Evolutionary conservation across 2,329 filamentous ascomycete species (phyloP).

Genomic region (Gremmenia infestans): DNA sequence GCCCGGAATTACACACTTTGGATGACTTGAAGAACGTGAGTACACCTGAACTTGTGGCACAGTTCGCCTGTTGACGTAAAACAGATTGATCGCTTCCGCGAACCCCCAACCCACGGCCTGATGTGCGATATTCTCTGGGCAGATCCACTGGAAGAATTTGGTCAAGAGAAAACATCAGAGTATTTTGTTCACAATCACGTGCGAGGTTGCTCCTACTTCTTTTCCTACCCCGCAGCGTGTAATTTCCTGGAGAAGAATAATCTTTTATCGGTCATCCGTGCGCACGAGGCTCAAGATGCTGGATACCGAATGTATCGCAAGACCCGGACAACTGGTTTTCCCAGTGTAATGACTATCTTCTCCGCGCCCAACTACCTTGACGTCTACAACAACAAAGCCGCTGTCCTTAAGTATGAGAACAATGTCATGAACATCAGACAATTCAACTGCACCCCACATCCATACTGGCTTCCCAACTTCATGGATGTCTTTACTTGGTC

Average conservation of each 20-base stretch:
- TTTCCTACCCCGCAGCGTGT: conserved; percentile 95
- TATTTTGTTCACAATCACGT: conserved; percentile 99
- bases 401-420: conserved; percentile 98
- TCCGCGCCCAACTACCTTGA: conserved; percentile 98
- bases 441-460: conserved; percentile 99
- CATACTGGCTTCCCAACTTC: conserved; percentile 99
- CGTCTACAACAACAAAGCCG: conserved; percentile 99
- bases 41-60: neutral
- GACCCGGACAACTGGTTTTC: conserved; percentile 95
- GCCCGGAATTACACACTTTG: conserved; percentile 90
- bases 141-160: conserved; percentile 95
- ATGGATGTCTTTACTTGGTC: conserved; percentile 99
- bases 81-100: conserved; percentile 93
- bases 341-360: conserved; percentile 99
- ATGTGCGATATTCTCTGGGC: conserved; percentile 99
- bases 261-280: conserved; percentile 90
- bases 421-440: conserved; percentile 99
- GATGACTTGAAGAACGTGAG: conserved; percentile 86
- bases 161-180: conserved; percentile 96
- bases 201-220: conserved; percentile 97
- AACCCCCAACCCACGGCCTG: conserved; percentile 92
- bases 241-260: conserved; percentile 99
- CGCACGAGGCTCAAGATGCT: conserved; percentile 96
- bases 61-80: conserved; percentile 5
- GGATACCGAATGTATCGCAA: conserved; percentile 99